Evolutionary conservation across 2,329 filamentous ascomycete species (phyloP), one percentile per base, ranked within the genome.

Genomic region (Curvularia eragrostidis): DNA sequence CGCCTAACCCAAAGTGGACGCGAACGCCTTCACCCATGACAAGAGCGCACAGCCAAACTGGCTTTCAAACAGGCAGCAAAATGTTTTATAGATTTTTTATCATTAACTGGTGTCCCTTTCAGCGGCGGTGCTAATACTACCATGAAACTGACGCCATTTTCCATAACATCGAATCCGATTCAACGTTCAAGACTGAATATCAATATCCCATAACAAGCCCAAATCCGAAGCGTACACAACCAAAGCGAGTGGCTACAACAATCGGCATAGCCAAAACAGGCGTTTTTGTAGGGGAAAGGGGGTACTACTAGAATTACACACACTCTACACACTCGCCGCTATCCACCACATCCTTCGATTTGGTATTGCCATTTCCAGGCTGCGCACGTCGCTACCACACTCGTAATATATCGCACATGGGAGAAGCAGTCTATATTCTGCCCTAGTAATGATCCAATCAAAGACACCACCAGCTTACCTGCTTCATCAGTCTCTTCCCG

Each of bases 251-350:
- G 38, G 56, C 56, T 48, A 42, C 13, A 7, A 42, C 43, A 13
- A 32, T 18, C 42, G 24, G 43, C 48, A 56, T 42, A 43, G 34
- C 53, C 48, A 46, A 46, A 46, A 50, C 21, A 55, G 41, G 47
- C 51, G 48, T 34, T 61, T 71, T 63, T 66, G 66, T 71, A 71
- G 62, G 66, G 23, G 41, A 43, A 75, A 74, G 67, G 67, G 41
- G 41, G 13, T 43, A 43, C 61, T 69, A 66, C 54, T 73, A 71
- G 62, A 72, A 70, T 65, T 75, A 74, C 71, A 73, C 53, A 28
- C 41, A 32, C n/a, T n/a, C n/a, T 32, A 13, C 30, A 43, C 41
- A 43, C 9, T 43, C 64, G 55, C 57, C 62, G 52, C 61, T 63
- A 47, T 48, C 54, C 39, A 53, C 52, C 47, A 38, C 32, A 50